Evolutionary conservation across 768 basidiomycete genomes (phyloP).

Genomic region (Macrolepiota dolichaula): DNA sequence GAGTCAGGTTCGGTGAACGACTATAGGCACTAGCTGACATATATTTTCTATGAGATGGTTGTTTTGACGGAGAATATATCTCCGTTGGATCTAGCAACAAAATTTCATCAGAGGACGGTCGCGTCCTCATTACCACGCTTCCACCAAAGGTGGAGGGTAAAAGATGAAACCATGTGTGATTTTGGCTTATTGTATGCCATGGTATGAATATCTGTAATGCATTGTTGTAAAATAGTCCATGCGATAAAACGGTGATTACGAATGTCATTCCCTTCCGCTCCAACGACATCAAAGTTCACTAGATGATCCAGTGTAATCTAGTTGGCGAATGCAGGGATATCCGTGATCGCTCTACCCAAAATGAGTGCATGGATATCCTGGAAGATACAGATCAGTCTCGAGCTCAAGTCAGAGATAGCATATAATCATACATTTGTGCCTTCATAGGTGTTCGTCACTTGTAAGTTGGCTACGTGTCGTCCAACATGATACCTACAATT

Average conservation of each 20-base stretch:
- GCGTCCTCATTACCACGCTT: not conserved
- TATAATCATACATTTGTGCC: slow-evolving; percentile 42
- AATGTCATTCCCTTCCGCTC: not conserved
- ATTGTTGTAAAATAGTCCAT: not conserved
- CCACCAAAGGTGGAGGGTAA: no score
- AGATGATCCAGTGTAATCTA: slow-evolving; percentile 18
- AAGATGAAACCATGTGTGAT: not conserved
- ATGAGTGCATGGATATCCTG: slow-evolving; percentile 91
- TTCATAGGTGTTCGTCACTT: slow-evolving; percentile 96
- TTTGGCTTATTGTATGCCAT: not conserved
- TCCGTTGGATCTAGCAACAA: not conserved
- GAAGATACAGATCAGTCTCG: slow-evolving; percentile 10
- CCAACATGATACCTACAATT: slow-evolving; percentile 82
- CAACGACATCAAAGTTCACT: not conserved
- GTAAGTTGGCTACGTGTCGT: slow-evolving; percentile 91
- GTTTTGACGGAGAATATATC: not conserved
- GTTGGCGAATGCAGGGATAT: slow-evolving; percentile 79
- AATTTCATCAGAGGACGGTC: not conserved
- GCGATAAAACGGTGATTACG: not conserved
- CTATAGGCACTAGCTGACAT: no score
- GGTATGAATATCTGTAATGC: not conserved
- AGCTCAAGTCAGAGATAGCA: slow-evolving; percentile 31
- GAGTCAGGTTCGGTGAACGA: not conserved
- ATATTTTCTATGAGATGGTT: not conserved
- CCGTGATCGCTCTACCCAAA: slow-evolving; percentile 91